These are phyloP conservation scores for Fistulinella prunicolor DNA, from an alignment of 768 basidiomycete species.

Conservation along the genomic window DNA sequence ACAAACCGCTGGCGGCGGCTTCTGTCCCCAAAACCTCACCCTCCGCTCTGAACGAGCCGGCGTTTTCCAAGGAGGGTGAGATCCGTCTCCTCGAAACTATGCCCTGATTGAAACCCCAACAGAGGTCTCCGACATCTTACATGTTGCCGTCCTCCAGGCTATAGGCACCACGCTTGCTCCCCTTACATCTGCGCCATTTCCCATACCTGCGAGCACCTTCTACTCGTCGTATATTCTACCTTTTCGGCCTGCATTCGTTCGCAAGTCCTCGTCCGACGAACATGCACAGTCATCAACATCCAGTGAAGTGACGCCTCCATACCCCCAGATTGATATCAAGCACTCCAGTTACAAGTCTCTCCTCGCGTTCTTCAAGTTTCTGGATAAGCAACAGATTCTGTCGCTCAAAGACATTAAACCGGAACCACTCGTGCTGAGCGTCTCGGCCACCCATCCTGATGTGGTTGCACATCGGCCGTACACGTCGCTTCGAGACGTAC, in stretches of 20 bases:
- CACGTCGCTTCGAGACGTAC: slow-evolving; percentile 63
- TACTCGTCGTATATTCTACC: slow-evolving; percentile 79
- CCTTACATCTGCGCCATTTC: slow-evolving; percentile 56
- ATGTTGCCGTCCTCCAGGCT: slow-evolving; percentile 61
- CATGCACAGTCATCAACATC: slow-evolving; percentile 7
- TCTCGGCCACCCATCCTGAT: slow-evolving; percentile 55
- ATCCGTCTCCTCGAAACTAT: not conserved
- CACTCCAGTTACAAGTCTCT: slow-evolving; percentile 80
- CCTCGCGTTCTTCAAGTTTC: slow-evolving; percentile 71
- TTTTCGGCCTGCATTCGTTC: slow-evolving; percentile 62
- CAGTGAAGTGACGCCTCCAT: slow-evolving; percentile 27
- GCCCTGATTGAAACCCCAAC: not conserved
- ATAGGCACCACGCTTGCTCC: slow-evolving; percentile 49
- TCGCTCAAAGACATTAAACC: slow-evolving; percentile 60
- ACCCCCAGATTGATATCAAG: slow-evolving; percentile 64
- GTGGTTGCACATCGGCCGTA: slow-evolving; percentile 51
- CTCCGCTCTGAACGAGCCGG: slow-evolving; percentile 11
- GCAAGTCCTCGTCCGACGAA: slow-evolving; percentile 11
- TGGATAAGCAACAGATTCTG: slow-evolving; percentile 71
- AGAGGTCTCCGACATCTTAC: slow-evolving; percentile 45
- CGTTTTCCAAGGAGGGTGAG: slow-evolving; percentile 30
- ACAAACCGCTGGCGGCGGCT: slow-evolving; percentile 5
- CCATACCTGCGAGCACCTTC: slow-evolving; percentile 71
- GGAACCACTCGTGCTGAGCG: slow-evolving; percentile 53
- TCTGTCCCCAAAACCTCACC: slow-evolving; percentile 1